Evolutionary conservation across 768 basidiomycete genomes (phyloP).

Genomic region (Cystofilobasidium ferigula): DNA sequence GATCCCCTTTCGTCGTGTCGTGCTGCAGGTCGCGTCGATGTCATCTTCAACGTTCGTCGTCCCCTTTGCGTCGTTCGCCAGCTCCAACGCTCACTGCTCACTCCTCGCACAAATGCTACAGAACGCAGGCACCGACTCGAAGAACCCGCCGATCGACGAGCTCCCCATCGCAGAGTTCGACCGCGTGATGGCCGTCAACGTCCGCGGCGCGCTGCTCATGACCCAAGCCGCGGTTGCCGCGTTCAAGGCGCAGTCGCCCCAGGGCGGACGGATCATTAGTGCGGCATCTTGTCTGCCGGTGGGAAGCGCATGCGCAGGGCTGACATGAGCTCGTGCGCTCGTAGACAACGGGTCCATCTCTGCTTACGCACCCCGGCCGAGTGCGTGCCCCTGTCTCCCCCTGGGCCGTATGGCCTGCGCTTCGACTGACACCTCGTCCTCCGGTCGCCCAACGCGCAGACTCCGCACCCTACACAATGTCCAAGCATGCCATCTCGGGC

Average conservation of each 20-base stretch:
- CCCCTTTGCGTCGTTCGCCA: not conserved
- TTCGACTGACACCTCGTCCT: not conserved
- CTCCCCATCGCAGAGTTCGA: slow-evolving; percentile 53
- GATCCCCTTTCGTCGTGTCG: not conserved
- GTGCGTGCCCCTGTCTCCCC: slow-evolving; percentile 34
- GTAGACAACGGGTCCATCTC: slow-evolving; percentile 59
- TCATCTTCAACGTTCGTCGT: slow-evolving; percentile 62
- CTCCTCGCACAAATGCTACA: slow-evolving; percentile 31
- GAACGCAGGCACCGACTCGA: slow-evolving; percentile 62
- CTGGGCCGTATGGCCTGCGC: not conserved
- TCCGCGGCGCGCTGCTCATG: slow-evolving; percentile 63
- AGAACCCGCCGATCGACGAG: slow-evolving; percentile 50
- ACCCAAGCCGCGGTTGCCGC: slow-evolving; percentile 60
- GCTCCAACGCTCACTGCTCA: not conserved
- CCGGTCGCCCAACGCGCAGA: slow-evolving; percentile 27
- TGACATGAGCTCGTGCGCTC: not conserved
- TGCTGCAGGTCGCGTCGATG: slow-evolving; percentile 51
- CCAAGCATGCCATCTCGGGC: slow-evolving; percentile 70
- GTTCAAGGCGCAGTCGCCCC: slow-evolving; percentile 62
- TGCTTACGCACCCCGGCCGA: slow-evolving; percentile 58
- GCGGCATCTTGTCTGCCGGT: not conserved
- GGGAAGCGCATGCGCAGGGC: not conserved
- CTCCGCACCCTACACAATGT: slow-evolving; percentile 53
- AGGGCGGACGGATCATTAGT: slow-evolving; percentile 63
- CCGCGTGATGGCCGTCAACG: slow-evolving; percentile 57